Evolutionary conservation across 257 asterid species (phyloP).

Genomic region (Lavandula angustifolia): DNA sequence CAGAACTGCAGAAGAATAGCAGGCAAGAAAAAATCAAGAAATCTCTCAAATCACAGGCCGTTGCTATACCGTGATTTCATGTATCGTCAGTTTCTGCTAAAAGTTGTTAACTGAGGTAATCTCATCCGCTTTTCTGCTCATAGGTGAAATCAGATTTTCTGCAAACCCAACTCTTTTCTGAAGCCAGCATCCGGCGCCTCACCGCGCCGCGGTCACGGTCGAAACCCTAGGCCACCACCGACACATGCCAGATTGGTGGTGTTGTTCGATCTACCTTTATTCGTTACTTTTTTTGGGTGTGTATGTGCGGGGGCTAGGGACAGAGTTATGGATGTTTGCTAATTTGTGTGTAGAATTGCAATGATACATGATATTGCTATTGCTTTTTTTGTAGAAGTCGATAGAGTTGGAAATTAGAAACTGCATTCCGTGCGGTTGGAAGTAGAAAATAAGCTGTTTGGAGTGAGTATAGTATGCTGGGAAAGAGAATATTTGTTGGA

Average conservation of each 20-base stretch:
- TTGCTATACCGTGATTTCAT: conserved; percentile 7
- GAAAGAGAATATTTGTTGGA: conserved; percentile 62
- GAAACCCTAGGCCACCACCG: neutral
- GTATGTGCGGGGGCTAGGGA: neutral
- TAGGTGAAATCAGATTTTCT: neutral
- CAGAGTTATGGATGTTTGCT: neutral
- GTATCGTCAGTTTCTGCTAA: conserved; percentile 29
- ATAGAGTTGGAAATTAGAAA: conserved; percentile 15
- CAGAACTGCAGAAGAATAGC: too few relatives aligned
- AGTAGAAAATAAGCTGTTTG: conserved; percentile 14
- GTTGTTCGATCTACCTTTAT: neutral
- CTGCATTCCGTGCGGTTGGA: conserved; percentile 12
- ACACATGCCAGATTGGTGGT: neutral
- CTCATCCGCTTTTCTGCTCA: neutral
- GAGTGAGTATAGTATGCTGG: conserved; percentile 38
- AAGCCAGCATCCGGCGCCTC: neutral
- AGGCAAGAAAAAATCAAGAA: conserved; percentile 3
- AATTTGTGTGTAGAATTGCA: conserved; percentile 4
- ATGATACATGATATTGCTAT: conserved; percentile 8
- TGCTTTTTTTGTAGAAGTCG: conserved; percentile 24
- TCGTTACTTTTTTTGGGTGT: neutral
- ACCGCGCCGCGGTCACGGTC: neutral
- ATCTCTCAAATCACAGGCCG: conserved; percentile 21
- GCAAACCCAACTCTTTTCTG: neutral
- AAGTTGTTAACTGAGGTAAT: conserved; percentile 16